A percentile compares a stretch with the other conserved stretches of the same genome.
Conservation (phyloP, 169 alveolate genomes). For the Plasmodium berghei region DNA sequence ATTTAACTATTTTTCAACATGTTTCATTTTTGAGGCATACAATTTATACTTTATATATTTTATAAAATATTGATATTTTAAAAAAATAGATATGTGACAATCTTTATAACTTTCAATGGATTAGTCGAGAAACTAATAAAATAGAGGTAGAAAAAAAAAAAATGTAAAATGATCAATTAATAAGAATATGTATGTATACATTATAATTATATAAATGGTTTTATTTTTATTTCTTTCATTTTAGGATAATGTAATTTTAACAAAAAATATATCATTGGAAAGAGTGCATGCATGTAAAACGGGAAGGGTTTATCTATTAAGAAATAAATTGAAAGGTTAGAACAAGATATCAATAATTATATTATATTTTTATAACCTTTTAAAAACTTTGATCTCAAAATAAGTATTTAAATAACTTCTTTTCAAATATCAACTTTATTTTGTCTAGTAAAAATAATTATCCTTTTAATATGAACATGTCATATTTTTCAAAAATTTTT, state of each 20-base stretch:
- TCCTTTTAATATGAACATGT: too few species aligned
- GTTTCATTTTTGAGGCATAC: too few species aligned
- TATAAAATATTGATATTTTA: neutral
- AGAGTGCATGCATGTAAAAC: constrained; percentile 66
- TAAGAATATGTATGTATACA: neutral
- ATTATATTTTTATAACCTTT: too few species aligned
- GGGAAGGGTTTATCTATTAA: constrained; percentile 66
- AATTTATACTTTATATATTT: too few species aligned
- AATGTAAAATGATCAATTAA: neutral
- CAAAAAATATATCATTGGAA: constrained; percentile 53
- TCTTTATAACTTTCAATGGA: constrained; percentile 73
- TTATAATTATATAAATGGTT: neutral
- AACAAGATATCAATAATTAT: neutral
- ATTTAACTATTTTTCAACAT: too few species aligned
- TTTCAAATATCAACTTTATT: neutral
- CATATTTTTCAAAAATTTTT: too few species aligned
- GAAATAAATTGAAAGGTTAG: constrained; percentile 64
- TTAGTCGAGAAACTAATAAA: constrained; percentile 71
- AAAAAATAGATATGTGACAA: constrained; percentile 62
- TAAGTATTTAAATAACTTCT: neutral
- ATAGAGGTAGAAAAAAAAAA: constrained; percentile 58
- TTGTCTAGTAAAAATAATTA: neutral
- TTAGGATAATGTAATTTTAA: constrained; percentile 72
- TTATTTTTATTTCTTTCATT: neutral
- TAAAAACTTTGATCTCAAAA: neutral